A percentile compares a stretch with the other conserved stretches of the same genome.
phyloP scores from a whole-genome alignment of 2,329 filamentous ascomycete genomes.

The Cordyceps tenuipes region DNA sequence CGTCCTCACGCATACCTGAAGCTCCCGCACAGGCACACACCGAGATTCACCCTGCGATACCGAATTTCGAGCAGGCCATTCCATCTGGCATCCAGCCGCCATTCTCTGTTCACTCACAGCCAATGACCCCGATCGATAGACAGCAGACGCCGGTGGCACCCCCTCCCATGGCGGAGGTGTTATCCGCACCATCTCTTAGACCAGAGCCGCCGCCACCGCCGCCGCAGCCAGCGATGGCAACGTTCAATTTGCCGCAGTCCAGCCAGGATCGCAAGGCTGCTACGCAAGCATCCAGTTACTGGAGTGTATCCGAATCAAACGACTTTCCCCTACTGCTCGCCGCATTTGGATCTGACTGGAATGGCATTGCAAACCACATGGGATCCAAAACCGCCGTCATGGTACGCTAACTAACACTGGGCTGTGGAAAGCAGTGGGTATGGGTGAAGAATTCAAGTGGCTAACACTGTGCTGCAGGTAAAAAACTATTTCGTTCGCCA shows the following conservation, averaged over 20 bases:
- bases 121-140: slow-evolving; percentile 17
- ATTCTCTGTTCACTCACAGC: slow-evolving; percentile 27
- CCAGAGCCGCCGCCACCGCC: slow-evolving; percentile 42
- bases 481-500: slow-evolving; percentile 61
- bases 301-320: slow-evolving; percentile 73
- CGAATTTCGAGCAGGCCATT: slow-evolving; percentile 36
- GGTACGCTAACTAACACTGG: slow-evolving; percentile 35
- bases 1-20: slow-evolving; percentile 45
- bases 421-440: background rate
- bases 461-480: background rate
- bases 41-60: slow-evolving; percentile 32
- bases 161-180: slow-evolving; percentile 41
- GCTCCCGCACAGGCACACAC: slow-evolving; percentile 24
- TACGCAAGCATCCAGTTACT: slow-evolving; percentile 68
- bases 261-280: slow-evolving; percentile 43
- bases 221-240: slow-evolving; percentile 38
- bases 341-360: slow-evolving; percentile 74
- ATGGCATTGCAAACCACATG: slow-evolving; percentile 68
- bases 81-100: slow-evolving; percentile 34
- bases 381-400: slow-evolving; percentile 80
- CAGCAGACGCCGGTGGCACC: slow-evolving; percentile 13
- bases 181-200: slow-evolving; percentile 48
- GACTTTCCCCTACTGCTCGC: slow-evolving; percentile 66
- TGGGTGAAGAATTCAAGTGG: background rate
- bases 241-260: slow-evolving; percentile 41